Conservation (phyloP, 805 yeast species). For the Candida vartiovaarae region DNA sequence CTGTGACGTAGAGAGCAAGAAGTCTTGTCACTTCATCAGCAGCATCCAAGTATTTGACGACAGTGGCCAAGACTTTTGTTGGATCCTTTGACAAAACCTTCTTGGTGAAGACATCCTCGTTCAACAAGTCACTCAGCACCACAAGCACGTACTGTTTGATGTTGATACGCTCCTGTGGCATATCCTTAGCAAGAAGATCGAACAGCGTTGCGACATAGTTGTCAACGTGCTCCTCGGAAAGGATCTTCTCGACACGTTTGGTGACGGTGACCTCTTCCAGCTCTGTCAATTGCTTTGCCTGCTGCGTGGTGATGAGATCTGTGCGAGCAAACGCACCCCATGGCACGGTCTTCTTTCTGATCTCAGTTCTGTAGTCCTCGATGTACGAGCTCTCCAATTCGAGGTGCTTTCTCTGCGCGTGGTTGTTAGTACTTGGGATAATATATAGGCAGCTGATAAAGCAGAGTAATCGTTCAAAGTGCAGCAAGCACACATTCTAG, state of each 20-base stretch:
- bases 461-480: no score
- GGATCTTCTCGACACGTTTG: conserved; percentile 34
- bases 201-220: conserved; percentile 49
- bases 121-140: conserved; percentile 48
- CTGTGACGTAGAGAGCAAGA: conserved; percentile 47
- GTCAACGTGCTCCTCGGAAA: conserved; percentile 32
- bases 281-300: conserved; percentile 41
- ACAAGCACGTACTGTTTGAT: conserved; percentile 60
- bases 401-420: conserved; percentile 22
- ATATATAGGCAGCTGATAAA: no score
- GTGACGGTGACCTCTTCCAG: conserved; percentile 28
- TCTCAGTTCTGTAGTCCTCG: conserved; percentile 55
- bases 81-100: conserved; percentile 25
- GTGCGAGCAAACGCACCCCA: conserved; percentile 90
- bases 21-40: conserved; percentile 51
- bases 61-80: conserved; percentile 29
- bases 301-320: conserved; percentile 55
- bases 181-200: conserved; percentile 43
- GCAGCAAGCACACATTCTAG: no score
- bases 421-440: not conserved
- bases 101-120: conserved; percentile 31
- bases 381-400: conserved; percentile 59
- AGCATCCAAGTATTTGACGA: conserved; percentile 43
- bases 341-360: conserved; percentile 75
- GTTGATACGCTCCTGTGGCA: conserved; percentile 47